Conservation (phyloP, 225 moss, liverwort and hornwort species). For the Climacium dendroides region DNA sequence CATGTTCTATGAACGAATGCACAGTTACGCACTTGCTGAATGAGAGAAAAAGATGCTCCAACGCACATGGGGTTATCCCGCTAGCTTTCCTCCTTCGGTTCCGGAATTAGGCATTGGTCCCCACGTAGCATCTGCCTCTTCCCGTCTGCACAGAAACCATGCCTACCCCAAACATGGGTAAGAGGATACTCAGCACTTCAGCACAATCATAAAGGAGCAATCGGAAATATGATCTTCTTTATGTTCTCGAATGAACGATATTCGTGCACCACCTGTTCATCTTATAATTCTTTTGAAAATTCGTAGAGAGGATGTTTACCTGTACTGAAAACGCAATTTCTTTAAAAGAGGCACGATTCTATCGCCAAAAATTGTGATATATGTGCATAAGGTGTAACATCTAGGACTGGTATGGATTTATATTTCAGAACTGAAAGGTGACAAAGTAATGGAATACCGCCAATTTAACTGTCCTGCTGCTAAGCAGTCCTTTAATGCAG, state of each 20-base stretch:
- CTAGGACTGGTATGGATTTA: neutral
- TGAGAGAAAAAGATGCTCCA: constrained; percentile 58
- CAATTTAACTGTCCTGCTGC: neutral
- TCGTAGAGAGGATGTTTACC: neutral
- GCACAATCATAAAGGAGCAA: neutral
- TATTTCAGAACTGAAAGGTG: neutral
- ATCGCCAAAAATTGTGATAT: neutral
- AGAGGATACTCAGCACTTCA: neutral
- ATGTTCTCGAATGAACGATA: neutral
- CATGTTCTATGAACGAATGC: neutral
- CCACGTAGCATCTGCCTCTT: constrained; percentile 65
- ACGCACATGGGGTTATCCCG: constrained; percentile 33
- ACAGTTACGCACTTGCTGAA: constrained; percentile 27
- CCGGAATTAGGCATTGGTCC: constrained; percentile 30
- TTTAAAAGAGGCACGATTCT: neutral
- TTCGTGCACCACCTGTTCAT: no score
- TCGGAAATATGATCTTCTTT: neutral
- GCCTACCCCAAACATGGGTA: neutral
- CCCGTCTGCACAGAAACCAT: constrained; percentile 29
- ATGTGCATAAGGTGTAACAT: neutral
- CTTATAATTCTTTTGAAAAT: neutral
- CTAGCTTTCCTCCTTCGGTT: constrained; percentile 22
- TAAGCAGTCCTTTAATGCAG: neutral
- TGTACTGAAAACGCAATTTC: neutral
- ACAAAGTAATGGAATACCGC: neutral